These are phyloP conservation scores for Scedosporium boydii DNA, from an alignment of 2,329 filamentous ascomycete genomes.

Conservation along the genomic window DNA sequence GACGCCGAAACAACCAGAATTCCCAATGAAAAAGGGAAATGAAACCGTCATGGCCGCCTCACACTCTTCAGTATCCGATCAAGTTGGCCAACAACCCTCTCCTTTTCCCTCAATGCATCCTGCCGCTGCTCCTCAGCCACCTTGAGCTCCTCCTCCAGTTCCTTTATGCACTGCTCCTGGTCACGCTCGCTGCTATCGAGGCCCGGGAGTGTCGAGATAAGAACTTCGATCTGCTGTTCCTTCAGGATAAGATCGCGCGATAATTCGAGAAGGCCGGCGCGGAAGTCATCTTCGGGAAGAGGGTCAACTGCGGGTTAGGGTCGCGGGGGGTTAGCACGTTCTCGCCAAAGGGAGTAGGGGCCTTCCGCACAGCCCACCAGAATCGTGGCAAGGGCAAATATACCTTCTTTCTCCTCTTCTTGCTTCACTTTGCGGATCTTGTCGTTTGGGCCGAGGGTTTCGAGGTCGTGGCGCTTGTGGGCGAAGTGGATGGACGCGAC, in stretches of 20 bases:
- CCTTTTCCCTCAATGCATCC: constrained; percentile 54
- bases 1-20: background rate
- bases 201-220: constrained; percentile 67
- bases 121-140: constrained; percentile 52
- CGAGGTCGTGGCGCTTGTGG: constrained; percentile 58
- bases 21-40: background rate
- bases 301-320: constrained; percentile 40
- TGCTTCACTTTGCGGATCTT: constrained; percentile 50
- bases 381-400: constrained; percentile 6
- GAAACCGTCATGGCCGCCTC: constrained; percentile 24
- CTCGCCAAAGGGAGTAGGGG: background rate
- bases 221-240: constrained; percentile 71
- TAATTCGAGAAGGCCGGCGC: constrained; percentile 59
- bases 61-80: constrained; percentile 53
- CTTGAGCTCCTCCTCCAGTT: constrained; percentile 56
- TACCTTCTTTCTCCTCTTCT: constrained; percentile 42
- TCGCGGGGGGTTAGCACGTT: constrained; percentile 10
- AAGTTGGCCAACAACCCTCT: constrained; percentile 49
- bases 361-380: no score
- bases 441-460: constrained; percentile 47
- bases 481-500: constrained; percentile 58
- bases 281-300: constrained; percentile 54
- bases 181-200: constrained; percentile 70
- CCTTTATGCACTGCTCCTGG: constrained; percentile 58
- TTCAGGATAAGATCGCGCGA: constrained; percentile 69